Evolutionary conservation across 441 rosid species (phyloP).

Genomic region (Populus hybrid): DNA sequence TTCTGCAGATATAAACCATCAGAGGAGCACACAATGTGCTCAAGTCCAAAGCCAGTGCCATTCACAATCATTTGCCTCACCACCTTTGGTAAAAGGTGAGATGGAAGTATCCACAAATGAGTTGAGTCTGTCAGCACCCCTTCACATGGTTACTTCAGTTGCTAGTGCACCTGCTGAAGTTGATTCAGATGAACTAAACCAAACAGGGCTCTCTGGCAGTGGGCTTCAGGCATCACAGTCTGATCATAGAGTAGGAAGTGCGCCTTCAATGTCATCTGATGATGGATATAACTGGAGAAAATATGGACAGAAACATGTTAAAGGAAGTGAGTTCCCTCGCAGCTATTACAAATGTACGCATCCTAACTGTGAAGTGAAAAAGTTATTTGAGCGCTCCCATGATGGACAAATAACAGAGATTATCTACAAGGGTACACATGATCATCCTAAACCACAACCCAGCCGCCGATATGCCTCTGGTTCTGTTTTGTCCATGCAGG

Average conservation of each 20-base stretch:
- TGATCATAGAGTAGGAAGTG: constrained; percentile 64
- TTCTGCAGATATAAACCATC: constrained; percentile 61
- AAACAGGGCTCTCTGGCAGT: constrained; percentile 35
- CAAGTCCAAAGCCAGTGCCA: constrained; percentile 51
- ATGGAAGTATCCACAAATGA: constrained; percentile 63
- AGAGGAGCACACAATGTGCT: constrained; percentile 39
- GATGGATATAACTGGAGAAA: constrained; percentile 99
- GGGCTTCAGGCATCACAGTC: constrained; percentile 39
- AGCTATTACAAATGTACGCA: constrained; percentile 98
- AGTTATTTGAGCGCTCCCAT: constrained; percentile 87
- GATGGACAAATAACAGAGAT: constrained; percentile 91
- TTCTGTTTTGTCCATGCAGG: constrained; percentile 54
- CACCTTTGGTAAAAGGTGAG: constrained; percentile 46
- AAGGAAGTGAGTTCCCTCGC: constrained; percentile 96
- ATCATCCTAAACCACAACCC: constrained; percentile 96
- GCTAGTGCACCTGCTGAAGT: constrained; percentile 48
- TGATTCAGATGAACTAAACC: constrained; percentile 58
- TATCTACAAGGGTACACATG: constrained; percentile 89
- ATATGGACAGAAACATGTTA: constrained; percentile 95
- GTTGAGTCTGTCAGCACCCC: constrained; percentile 45
- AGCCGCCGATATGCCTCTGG: constrained; percentile 68
- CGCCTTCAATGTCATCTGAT: constrained; percentile 46
- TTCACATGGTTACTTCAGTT: constrained; percentile 42
- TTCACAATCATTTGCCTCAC: constrained; percentile 40
- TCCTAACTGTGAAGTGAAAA: constrained; percentile 96